Evolutionary conservation across 805 yeast genomes (phyloP).

Genomic region (Teunomyces cretensis): DNA sequence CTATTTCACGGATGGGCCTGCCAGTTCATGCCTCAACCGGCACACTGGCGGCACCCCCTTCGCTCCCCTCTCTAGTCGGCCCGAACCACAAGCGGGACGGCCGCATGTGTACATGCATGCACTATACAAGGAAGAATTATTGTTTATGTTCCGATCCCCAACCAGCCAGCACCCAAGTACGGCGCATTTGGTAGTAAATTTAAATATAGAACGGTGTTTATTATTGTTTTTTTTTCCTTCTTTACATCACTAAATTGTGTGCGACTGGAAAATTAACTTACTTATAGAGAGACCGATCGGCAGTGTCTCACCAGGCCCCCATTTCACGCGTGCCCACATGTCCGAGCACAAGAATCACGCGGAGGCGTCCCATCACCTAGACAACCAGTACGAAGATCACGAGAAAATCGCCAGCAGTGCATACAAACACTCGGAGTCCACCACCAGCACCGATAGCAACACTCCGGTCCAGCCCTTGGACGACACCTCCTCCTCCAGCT

Average conservation of each 20-base stretch:
- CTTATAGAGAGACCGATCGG: constrained; percentile 3
- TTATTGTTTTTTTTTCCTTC: constrained; percentile 1
- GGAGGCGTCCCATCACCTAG: constrained; percentile 1
- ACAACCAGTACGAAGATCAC: background rate
- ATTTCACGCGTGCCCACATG: background rate
- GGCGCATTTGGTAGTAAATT: background rate
- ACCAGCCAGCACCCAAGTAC: constrained; percentile 2
- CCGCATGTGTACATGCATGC: too few species aligned
- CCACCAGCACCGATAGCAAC: constrained; percentile 1
- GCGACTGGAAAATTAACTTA: constrained; percentile 2
- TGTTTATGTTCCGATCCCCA: background rate
- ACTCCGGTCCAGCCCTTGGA: background rate
- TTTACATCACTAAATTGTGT: constrained; percentile 1
- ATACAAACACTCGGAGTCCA: constrained; percentile 1
- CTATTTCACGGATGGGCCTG: too few species aligned
- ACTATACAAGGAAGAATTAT: too few species aligned
- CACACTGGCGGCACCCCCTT: too few species aligned
- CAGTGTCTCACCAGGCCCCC: background rate
- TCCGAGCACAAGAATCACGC: constrained; percentile 1
- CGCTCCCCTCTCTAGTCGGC: too few species aligned
- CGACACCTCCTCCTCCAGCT: background rate
- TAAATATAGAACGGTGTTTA: constrained; percentile 1
- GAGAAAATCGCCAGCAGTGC: background rate
- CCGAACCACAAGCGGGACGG: too few species aligned
- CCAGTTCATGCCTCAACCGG: too few species aligned